Base-by-base conservation (phyloP, 257 asterid genomes). In the Cruciata laevipes region DNA sequence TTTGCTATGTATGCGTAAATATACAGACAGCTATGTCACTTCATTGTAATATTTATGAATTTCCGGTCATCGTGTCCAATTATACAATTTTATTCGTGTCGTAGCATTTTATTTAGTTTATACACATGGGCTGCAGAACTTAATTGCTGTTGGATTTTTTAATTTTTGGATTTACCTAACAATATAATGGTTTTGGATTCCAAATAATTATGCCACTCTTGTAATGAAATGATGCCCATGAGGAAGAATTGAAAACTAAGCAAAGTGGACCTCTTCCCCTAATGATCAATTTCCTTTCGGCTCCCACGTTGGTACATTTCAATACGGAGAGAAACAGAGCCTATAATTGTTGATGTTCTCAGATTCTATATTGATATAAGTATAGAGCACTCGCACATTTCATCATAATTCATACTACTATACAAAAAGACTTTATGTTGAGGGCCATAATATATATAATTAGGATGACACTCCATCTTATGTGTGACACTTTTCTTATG, bases 221-320 rank as follows among this genome's bases (percentile, higher is more conserved):
- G 61, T 16, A 55, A 55, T 55, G 61, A 55, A 55, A 55, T 55
- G 61, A 55, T 55, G 61, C 32, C 7, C 55, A 14, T 4, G 2
- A 10, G 23, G 61, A 56, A 56, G 61, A 21, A 56, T 56, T 56
- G 13, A 21, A 56, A 24, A 21, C 2, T 21, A 56, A 56, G 31
- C 31, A 56, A 23, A 56, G 75, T 59, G 70, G 61, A 55, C 61
- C 25, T 25, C 35, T 55, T 35, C 5, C 56, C n/a, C 37, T 35
- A 69, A 71, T 71, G 66, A 65, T 64, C 21, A 12, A 5, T 33
- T 24, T 20, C 38, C 75, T 71, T 71, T 71, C 66, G 61, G 71
- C 71, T 55, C 66, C 66, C n/a, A 12, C 17, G 37, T 33, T 38
- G 66, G 44, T 24, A 25, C 21, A 53, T 53, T 64, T 58, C 6